A percentile compares a stretch with the other conserved stretches of the same genome.
phyloP scores from a whole-genome alignment of 805 yeast genomes.

The Spathaspora sp. region DNA sequence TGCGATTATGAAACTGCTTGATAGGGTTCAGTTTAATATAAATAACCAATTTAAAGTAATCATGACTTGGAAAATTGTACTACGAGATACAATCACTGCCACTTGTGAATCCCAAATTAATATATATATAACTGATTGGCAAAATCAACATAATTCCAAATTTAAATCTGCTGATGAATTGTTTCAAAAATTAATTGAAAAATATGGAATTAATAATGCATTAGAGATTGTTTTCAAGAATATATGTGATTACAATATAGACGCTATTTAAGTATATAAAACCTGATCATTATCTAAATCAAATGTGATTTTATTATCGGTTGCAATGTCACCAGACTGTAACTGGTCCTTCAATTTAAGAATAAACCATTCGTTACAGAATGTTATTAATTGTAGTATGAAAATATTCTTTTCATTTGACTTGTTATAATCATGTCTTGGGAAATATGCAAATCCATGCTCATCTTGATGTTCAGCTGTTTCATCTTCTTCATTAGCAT shows the following conservation, averaged over 20 bases:
- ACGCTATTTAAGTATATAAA: not conserved
- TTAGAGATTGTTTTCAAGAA: slow-evolving; percentile 20
- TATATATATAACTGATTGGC: slow-evolving; percentile 7
- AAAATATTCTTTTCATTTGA: slow-evolving; percentile 28
- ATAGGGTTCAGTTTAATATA: slow-evolving; percentile 13
- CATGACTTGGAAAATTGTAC: slow-evolving; percentile 22
- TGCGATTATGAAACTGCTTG: slow-evolving; percentile 18
- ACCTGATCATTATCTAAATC: slow-evolving; percentile 18
- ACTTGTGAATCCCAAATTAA: slow-evolving; percentile 20
- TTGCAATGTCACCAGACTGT: slow-evolving; percentile 2
- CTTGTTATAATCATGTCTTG: slow-evolving; percentile 31
- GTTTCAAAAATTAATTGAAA: slow-evolving; percentile 18
- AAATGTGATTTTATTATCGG: slow-evolving; percentile 13
- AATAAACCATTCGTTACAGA: slow-evolving; percentile 23
- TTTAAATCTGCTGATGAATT: slow-evolving; percentile 10
- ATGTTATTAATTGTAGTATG: slow-evolving; percentile 21
- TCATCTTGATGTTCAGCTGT: slow-evolving; percentile 11
- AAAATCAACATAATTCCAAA: slow-evolving; percentile 5
- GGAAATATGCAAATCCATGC: slow-evolving; percentile 23
- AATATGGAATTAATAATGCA: slow-evolving; percentile 23
- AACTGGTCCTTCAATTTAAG: slow-evolving; percentile 5
- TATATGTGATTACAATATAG: slow-evolving; percentile 9
- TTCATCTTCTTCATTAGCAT: not conserved
- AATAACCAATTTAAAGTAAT: not conserved
- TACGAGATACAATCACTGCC: slow-evolving; percentile 17